phyloP scores from a whole-genome alignment of 2,329 filamentous ascomycete species.

The Cucurbitaria berberidis region DNA sequence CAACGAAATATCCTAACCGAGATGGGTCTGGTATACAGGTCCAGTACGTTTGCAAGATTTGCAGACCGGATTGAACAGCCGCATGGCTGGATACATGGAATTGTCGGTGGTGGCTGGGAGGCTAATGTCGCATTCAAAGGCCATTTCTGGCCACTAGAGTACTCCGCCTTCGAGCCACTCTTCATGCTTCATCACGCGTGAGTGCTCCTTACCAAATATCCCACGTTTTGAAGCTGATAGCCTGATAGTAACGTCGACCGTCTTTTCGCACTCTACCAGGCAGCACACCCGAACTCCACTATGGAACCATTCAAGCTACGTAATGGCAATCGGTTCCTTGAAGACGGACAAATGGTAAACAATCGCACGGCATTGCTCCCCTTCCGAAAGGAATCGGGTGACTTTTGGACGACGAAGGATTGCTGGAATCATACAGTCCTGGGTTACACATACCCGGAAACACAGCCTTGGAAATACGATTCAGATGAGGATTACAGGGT shows the following conservation, averaged over 20 bases:
- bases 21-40: slow-evolving; percentile 9
- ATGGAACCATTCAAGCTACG: slow-evolving; percentile 56
- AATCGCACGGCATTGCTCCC: slow-evolving; percentile 53
- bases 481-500: slow-evolving; percentile 16
- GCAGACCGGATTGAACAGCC: slow-evolving; percentile 36
- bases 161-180: slow-evolving; percentile 79
- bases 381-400: slow-evolving; percentile 29
- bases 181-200: slow-evolving; percentile 51
- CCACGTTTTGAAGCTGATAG: neutral
- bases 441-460: slow-evolving; percentile 46
- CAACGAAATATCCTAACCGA: slow-evolving; percentile 47
- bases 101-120: slow-evolving; percentile 54
- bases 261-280: slow-evolving; percentile 76
- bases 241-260: slow-evolving; percentile 43
- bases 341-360: slow-evolving; percentile 51
- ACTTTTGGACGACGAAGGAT: slow-evolving; percentile 41
- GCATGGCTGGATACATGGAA: slow-evolving; percentile 38
- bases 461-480: slow-evolving; percentile 32
- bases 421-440: slow-evolving; percentile 31
- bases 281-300: slow-evolving; percentile 70
- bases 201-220: slow-evolving; percentile 9
- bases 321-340: slow-evolving; percentile 48
- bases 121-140: slow-evolving; percentile 49
- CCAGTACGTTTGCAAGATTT: slow-evolving; percentile 37
- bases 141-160: slow-evolving; percentile 73